Conservation (phyloP, 2,329 filamentous ascomycete species). For the Pochonia chlamydosporia region DNA sequence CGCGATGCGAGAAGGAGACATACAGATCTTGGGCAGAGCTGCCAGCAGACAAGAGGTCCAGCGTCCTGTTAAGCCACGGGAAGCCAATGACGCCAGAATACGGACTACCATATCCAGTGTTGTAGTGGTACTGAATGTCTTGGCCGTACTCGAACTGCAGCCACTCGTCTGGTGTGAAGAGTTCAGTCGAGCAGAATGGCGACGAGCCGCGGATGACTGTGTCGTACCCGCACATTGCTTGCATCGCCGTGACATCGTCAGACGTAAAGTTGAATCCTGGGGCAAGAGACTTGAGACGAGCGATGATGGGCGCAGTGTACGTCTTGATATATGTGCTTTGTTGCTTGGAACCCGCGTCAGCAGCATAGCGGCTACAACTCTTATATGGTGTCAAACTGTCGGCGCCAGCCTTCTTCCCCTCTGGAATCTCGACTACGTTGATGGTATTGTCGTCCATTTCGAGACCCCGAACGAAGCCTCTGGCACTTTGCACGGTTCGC, state of each 20-base stretch:
- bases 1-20: constrained; percentile 64
- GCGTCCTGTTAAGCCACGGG: constrained; percentile 61
- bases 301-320: constrained; percentile 57
- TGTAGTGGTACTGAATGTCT: constrained; percentile 60
- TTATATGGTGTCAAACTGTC: constrained; percentile 59
- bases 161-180: constrained; percentile 59
- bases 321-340: constrained; percentile 41
- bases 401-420: constrained; percentile 51
- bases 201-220: constrained; percentile 57
- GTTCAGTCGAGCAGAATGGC: constrained; percentile 52
- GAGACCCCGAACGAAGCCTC: constrained; percentile 52
- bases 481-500: constrained; percentile 51
- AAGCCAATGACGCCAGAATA: constrained; percentile 54
- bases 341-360: constrained; percentile 50
- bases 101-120: constrained; percentile 57
- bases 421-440: constrained; percentile 48
- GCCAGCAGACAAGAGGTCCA: constrained; percentile 38
- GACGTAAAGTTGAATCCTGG: constrained; percentile 58
- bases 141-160: constrained; percentile 61
- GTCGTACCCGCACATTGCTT: constrained; percentile 61
- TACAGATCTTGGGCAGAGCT: constrained; percentile 50
- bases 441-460: constrained; percentile 48
- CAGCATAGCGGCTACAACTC: constrained; percentile 57
- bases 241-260: constrained; percentile 59
- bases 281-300: constrained; percentile 45